Percentiles rank a stretch among this genome's conserved stretches.
phyloP scores from a whole-genome alignment of 1,284 basidiomycete species.

The Ustilago nuda region DNA sequence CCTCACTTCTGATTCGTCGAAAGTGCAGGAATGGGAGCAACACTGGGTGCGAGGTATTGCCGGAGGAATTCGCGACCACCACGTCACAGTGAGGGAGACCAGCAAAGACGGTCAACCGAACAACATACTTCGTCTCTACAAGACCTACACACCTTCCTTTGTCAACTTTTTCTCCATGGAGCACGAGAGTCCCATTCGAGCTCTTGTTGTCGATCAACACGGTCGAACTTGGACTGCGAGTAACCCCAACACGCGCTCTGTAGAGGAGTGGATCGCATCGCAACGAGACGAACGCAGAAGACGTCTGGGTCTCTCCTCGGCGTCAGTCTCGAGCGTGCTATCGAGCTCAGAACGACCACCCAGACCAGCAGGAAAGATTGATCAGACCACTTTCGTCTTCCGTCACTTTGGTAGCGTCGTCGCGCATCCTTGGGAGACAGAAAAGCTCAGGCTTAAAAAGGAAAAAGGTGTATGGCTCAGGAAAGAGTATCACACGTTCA shows the following conservation, averaged over 20 bases:
- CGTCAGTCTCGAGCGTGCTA: background rate
- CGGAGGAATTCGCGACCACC: conserved; percentile 35
- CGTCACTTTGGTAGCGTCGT: conserved; percentile 40
- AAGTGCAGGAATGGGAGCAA: conserved; percentile 55
- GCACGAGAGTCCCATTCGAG: conserved; percentile 29
- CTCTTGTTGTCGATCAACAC: conserved; percentile 41
- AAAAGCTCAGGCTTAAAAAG: conserved; percentile 38
- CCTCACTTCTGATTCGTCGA: conserved; percentile 13
- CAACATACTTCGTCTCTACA: conserved; percentile 23
- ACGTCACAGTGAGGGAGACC: conserved; percentile 3
- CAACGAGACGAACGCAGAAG: conserved; percentile 34
- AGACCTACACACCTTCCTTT: conserved; percentile 55
- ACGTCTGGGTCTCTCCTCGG: conserved; percentile 19
- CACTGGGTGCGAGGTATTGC: conserved; percentile 55
- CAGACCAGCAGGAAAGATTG: conserved; percentile 38
- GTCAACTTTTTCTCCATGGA: conserved; percentile 44
- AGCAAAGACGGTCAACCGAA: conserved; percentile 16
- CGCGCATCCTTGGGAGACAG: conserved; percentile 51
- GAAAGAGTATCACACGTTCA: conserved; percentile 50
- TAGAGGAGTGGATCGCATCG: conserved; percentile 36
- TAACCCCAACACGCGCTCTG: conserved; percentile 32
- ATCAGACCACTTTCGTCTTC: conserved; percentile 51
- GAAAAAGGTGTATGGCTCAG: conserved; percentile 38
- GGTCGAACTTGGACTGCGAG: conserved; percentile 53
- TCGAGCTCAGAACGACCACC: conserved; percentile 31